phyloP scores from a whole-genome alignment of 345 rosid species.

The Dovyalis caffra region DNA sequence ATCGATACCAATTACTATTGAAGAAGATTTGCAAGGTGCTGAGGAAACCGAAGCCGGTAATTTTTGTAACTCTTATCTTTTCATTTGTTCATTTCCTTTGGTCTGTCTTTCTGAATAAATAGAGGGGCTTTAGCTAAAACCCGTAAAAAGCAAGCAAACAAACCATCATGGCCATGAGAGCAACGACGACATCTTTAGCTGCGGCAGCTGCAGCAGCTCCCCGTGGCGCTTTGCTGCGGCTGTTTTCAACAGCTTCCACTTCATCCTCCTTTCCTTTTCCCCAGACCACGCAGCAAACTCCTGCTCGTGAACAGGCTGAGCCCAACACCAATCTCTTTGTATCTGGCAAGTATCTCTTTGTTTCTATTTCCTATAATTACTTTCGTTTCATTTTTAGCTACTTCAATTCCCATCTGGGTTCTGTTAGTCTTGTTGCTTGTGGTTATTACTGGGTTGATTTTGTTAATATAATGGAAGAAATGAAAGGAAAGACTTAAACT shows the following conservation, averaged over 20 bases:
- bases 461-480: not conserved
- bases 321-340: conserved; percentile 80
- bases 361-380: not conserved
- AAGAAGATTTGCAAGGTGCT: no score
- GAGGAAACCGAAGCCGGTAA: no score
- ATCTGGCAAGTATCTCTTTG: conserved; percentile 38
- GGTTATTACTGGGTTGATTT: not conserved
- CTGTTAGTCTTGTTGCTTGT: not conserved
- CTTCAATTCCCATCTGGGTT: not conserved
- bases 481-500: not conserved
- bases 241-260: conserved; percentile 42
- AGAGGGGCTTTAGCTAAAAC: conserved; percentile 13
- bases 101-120: no score
- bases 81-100: no score
- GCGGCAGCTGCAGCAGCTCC: conserved; percentile 30
- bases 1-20: no score
- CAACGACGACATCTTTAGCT: conserved; percentile 27
- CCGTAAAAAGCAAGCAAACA: not conserved
- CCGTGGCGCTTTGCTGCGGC: conserved; percentile 44
- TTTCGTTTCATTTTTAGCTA: not conserved
- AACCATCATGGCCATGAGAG: conserved; percentile 34
- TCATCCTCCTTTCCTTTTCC: conserved; percentile 39
- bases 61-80: no score
- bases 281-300: conserved; percentile 18
- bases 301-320: conserved; percentile 60